Percentiles rank a stretch among this genome's conserved stretches.
Conservation (phyloP, 2,329 filamentous ascomycete species). For the Lecanicillium sp. region DNA sequence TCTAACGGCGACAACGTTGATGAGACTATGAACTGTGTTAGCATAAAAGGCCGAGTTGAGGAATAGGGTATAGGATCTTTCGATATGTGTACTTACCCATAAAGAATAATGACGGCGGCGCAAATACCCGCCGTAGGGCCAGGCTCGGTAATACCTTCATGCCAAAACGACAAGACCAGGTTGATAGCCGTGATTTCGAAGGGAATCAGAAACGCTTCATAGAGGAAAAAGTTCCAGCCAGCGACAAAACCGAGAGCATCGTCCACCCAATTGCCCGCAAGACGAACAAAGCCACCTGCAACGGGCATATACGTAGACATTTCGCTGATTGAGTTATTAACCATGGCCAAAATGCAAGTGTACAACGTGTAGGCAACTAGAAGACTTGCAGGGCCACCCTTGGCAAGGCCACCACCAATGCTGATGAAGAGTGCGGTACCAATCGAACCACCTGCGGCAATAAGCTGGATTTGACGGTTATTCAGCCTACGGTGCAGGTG, state of each 20-base stretch:
- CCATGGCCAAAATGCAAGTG: conserved; percentile 43
- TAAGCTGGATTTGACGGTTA: conserved; percentile 49
- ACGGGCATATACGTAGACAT: conserved; percentile 57
- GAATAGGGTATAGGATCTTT: conserved; percentile 11
- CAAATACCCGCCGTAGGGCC: conserved; percentile 59
- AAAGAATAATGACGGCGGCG: conserved; percentile 43
- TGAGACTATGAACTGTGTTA: conserved; percentile 30
- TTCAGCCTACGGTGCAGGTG: conserved; percentile 37
- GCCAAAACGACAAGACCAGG: conserved; percentile 33
- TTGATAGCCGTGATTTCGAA: conserved; percentile 35
- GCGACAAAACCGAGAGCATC: conserved; percentile 50
- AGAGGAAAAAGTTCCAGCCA: conserved; percentile 35
- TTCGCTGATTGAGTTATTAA: conserved; percentile 58
- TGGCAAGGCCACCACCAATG: conserved; percentile 45
- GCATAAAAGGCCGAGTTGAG: too few relatives aligned
- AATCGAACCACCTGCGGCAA: conserved; percentile 49
- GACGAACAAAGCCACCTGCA: conserved; percentile 53
- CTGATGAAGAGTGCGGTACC: conserved; percentile 51
- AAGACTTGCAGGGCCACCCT: conserved; percentile 36
- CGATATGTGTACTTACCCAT: conserved; percentile 51
- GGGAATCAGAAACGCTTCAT: conserved; percentile 32
- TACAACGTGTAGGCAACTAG: conserved; percentile 52
- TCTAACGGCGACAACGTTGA: conserved; percentile 58
- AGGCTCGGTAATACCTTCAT: conserved; percentile 42
- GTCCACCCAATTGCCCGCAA: conserved; percentile 57